A percentile compares a stretch with the other conserved stretches of the same genome.
phyloP scores from a whole-genome alignment of 1,139 yeast species.

The Blastobotrys elegans region DNA sequence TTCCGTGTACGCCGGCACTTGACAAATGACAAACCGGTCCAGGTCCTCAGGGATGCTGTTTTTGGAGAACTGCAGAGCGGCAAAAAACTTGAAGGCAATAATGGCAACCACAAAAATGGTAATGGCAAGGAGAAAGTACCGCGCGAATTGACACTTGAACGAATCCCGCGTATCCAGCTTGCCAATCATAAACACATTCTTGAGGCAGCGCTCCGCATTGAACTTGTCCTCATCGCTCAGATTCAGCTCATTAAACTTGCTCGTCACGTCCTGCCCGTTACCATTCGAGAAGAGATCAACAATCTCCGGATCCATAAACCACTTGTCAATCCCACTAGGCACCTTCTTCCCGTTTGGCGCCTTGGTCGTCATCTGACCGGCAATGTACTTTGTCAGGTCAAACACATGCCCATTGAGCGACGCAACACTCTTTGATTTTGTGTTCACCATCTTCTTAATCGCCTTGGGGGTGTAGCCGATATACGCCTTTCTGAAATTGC shows the following conservation, averaged over 20 bases:
- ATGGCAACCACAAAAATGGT: conserved; percentile 37
- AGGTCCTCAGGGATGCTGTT: conserved; percentile 36
- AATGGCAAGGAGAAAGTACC: conserved; percentile 39
- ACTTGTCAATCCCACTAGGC: conserved; percentile 25
- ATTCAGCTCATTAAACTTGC: conserved; percentile 26
- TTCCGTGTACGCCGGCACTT: conserved; percentile 42
- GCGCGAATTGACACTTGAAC: conserved; percentile 37
- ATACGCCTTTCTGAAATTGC: conserved; percentile 35
- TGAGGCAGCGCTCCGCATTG: conserved; percentile 34
- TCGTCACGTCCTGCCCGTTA: conserved; percentile 37
- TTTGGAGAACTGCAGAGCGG: conserved; percentile 38
- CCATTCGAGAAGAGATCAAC: conserved; percentile 32
- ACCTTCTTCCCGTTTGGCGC: conserved; percentile 30
- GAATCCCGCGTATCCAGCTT: conserved; percentile 38
- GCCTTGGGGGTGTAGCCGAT: conserved; percentile 37
- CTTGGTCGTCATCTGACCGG: conserved; percentile 34
- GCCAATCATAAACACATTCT: conserved; percentile 39
- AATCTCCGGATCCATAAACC: conserved; percentile 33
- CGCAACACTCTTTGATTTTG: conserved; percentile 29
- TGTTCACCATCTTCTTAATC: conserved; percentile 26
- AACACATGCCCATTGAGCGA: conserved; percentile 36
- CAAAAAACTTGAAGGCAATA: conserved; percentile 37
- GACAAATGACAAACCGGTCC: conserved; percentile 40
- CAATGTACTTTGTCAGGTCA: conserved; percentile 36
- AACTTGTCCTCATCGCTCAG: conserved; percentile 25